These are phyloP conservation scores for Thelephora ganbajun DNA, from an alignment of 768 basidiomycete species.

Conservation along the genomic window DNA sequence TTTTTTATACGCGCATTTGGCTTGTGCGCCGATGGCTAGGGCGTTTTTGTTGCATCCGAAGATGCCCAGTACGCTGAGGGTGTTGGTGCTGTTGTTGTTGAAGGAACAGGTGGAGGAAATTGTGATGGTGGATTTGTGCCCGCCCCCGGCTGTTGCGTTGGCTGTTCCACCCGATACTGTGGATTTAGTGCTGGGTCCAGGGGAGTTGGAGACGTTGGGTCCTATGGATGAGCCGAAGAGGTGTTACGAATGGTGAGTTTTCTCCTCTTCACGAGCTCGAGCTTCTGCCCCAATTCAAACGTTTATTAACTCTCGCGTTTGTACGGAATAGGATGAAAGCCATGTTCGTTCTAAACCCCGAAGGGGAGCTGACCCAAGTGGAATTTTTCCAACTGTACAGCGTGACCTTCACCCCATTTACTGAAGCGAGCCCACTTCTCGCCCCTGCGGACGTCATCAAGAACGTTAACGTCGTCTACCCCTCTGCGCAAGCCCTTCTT, in stretches of 20 bases:
- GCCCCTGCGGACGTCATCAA: constrained; percentile 92
- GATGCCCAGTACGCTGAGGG: constrained; percentile 54
- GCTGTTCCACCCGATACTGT: constrained; percentile 28
- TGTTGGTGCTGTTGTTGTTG: constrained; percentile 55
- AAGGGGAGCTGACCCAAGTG: constrained; percentile 82
- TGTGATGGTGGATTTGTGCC: constrained; percentile 48
- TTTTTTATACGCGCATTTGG: constrained; percentile 63
- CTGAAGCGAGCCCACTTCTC: constrained; percentile 46
- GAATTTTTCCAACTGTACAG: constrained; percentile 94
- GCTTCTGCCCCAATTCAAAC: not conserved
- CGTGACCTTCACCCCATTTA: constrained; percentile 55
- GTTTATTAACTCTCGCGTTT: not conserved
- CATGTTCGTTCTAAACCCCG: constrained; percentile 68
- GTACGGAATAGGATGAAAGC: constrained; percentile 63
- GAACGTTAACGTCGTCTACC: constrained; percentile 75
- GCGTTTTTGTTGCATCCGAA: constrained; percentile 59
- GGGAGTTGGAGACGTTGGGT: constrained; percentile 50
- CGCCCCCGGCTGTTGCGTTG: constrained; percentile 42
- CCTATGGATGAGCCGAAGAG: constrained; percentile 58
- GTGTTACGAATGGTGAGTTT: constrained; percentile 65
- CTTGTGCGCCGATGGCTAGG: constrained; percentile 61
- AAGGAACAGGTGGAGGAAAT: constrained; percentile 62
- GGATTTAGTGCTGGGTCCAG: constrained; percentile 55
- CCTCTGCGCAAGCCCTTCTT: constrained; percentile 80
- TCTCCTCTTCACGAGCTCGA: not conserved